phyloP scores from a whole-genome alignment of 2,329 filamentous ascomycete genomes.

The Curvularia verruculosa region DNA sequence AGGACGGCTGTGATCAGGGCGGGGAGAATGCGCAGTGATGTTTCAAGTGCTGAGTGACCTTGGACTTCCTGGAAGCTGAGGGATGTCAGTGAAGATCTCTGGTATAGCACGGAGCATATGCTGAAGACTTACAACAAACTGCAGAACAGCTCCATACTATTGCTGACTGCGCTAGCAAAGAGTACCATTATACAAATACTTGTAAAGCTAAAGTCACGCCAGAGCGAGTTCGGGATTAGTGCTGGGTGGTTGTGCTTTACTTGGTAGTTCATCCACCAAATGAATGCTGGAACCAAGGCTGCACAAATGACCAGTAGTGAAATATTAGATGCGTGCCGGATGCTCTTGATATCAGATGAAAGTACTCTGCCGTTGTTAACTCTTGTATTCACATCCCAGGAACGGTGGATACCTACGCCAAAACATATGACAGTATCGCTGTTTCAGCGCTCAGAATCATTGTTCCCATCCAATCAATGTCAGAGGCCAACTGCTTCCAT shows the following conservation, averaged over 20 bases:
- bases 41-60: too few relatives aligned
- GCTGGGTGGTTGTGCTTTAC: not conserved
- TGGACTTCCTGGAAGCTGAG: too few relatives aligned
- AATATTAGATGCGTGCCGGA: not conserved
- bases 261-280: not conserved
- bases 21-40: too few relatives aligned
- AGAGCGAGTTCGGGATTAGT: not conserved
- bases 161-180: not conserved
- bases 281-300: not conserved
- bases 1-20: too few relatives aligned
- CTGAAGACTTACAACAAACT: not conserved
- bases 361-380: too few relatives aligned
- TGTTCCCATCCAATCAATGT: not conserved
- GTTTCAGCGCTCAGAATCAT: too few relatives aligned
- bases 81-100: not conserved
- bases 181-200: not conserved
- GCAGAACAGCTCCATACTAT: not conserved
- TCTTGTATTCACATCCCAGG: too few relatives aligned
- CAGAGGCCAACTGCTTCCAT: not conserved
- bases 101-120: not conserved
- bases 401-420: too few relatives aligned
- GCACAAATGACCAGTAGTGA: not conserved
- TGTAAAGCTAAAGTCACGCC: not conserved
- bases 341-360: too few relatives aligned
- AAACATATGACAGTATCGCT: too few relatives aligned